Conservation (phyloP, 805 yeast species). For the Ogataea salicorniae region DNA sequence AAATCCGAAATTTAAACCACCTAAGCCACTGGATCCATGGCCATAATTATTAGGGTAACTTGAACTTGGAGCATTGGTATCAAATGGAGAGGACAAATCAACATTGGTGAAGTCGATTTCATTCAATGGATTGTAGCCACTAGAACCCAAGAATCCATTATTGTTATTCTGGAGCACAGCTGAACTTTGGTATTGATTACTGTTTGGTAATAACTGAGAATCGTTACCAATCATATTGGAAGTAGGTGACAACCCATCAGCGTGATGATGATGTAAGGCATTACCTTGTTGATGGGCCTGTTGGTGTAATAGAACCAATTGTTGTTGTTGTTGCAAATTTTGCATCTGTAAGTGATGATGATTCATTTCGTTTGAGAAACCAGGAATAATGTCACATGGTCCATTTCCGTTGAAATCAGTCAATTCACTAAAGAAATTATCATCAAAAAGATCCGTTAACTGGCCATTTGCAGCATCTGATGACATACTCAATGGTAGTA, state of each 20-base stretch:
- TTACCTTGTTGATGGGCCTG: not conserved
- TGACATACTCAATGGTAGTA: not conserved
- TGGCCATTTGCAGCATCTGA: not conserved
- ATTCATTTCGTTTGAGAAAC: conserved; percentile 1
- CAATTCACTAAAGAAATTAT: conserved; percentile 28
- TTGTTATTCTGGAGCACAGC: not conserved
- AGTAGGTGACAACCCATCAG: too few species aligned
- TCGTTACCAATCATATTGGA: too few species aligned
- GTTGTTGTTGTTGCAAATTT: not conserved
- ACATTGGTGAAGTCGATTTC: conserved; percentile 37
- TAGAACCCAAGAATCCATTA: conserved; percentile 3
- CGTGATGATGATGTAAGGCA: too few species aligned
- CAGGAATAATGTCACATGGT: conserved; percentile 10
- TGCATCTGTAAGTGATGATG: not conserved
- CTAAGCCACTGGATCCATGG: conserved; percentile 6
- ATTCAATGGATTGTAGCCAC: conserved; percentile 27
- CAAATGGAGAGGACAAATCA: conserved; percentile 27
- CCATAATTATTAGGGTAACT: not conserved
- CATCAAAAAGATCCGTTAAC: conserved; percentile 29
- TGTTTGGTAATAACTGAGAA: not conserved
- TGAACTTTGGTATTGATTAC: not conserved
- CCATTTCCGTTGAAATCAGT: conserved; percentile 23
- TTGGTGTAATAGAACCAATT: not conserved
- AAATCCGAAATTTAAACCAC: conserved; percentile 14
- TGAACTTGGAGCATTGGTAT: conserved; percentile 10